These are phyloP conservation scores for Entoloma clypeatum DNA, from an alignment of 1,284 basidiomycete genomes.

Conservation along the genomic window DNA sequence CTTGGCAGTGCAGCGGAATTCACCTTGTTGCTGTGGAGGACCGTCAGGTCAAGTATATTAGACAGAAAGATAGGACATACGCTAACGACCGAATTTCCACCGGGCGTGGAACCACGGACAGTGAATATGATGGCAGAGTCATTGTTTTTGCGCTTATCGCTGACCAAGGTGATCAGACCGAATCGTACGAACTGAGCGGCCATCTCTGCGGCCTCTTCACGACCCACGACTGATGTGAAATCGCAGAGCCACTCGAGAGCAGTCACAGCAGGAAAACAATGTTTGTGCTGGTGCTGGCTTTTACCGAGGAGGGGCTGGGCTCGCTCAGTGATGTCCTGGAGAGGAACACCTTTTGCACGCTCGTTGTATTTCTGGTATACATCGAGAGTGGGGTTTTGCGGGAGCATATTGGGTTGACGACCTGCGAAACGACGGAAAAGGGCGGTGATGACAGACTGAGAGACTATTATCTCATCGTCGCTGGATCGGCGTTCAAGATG, in stretches of 20 bases:
- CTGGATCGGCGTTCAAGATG: conserved; percentile 90
- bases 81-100: conserved; percentile 67
- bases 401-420: conserved; percentile 73
- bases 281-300: conserved; percentile 53
- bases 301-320: conserved; percentile 50
- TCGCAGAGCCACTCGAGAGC: conserved; percentile 98
- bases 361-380: conserved; percentile 75
- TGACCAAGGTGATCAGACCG: conserved; percentile 84
- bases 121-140: conserved; percentile 88
- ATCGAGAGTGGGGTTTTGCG: conserved; percentile 52
- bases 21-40: conserved; percentile 70
- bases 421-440: conserved; percentile 95
- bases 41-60: conserved; percentile 11
- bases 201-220: conserved; percentile 97
- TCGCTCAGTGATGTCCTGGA: conserved; percentile 67
- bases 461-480: conserved; percentile 98
- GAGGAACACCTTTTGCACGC: conserved; percentile 70
- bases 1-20: conserved; percentile 94
- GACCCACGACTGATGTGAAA: conserved; percentile 92
- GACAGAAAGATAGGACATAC: conserved; percentile 41
- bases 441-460: conserved; percentile 89
- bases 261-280: conserved; percentile 82
- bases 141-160: conserved; percentile 83
- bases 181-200: conserved; percentile 97
- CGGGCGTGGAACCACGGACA: conserved; percentile 76